phyloP scores from a whole-genome alignment of 176 grass and related monocot species.

The Cymbopogon citratus region DNA sequence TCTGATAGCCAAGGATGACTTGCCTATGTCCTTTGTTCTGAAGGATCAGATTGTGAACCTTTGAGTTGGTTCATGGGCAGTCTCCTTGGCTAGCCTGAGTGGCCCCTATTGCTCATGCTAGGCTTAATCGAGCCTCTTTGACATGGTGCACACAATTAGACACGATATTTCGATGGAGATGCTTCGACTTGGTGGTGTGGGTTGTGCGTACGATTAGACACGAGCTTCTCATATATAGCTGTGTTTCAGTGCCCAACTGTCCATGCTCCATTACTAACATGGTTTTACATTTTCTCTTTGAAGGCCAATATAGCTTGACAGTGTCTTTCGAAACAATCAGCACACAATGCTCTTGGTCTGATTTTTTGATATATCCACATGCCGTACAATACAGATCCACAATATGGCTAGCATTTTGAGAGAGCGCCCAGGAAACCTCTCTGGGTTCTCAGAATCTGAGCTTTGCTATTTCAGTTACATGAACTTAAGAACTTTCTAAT shows the following conservation, averaged over 20 bases:
- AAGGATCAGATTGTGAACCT: slow-evolving; percentile 6
- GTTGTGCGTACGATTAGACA: not conserved
- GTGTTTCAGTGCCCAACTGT: not conserved
- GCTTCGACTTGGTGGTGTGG: not conserved
- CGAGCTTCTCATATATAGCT: not conserved
- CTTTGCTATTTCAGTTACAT: not conserved
- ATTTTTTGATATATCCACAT: not conserved
- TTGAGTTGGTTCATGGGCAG: slow-evolving; percentile 23
- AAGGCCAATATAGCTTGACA: not conserved
- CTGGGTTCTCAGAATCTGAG: not conserved
- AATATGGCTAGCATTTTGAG: not conserved
- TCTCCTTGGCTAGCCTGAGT: slow-evolving; percentile 37
- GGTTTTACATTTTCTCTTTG: not conserved
- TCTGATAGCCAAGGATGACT: slow-evolving; percentile 37
- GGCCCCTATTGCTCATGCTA: slow-evolving; percentile 21
- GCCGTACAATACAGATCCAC: not conserved
- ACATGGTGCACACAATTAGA: not conserved
- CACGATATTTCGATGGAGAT: not conserved
- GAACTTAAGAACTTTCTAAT: not conserved
- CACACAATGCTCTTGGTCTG: not conserved
- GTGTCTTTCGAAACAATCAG: not conserved
- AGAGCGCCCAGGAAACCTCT: not conserved
- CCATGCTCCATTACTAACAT: not conserved
- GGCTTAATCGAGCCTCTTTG: not conserved
- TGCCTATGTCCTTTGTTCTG: not conserved